Percentiles rank a stretch among this genome's conserved stretches.
These are phyloP conservation scores for Colletotrichum coccodes DNA, from an alignment of 2,329 filamentous ascomycete genomes.

Conservation along the genomic window DNA sequence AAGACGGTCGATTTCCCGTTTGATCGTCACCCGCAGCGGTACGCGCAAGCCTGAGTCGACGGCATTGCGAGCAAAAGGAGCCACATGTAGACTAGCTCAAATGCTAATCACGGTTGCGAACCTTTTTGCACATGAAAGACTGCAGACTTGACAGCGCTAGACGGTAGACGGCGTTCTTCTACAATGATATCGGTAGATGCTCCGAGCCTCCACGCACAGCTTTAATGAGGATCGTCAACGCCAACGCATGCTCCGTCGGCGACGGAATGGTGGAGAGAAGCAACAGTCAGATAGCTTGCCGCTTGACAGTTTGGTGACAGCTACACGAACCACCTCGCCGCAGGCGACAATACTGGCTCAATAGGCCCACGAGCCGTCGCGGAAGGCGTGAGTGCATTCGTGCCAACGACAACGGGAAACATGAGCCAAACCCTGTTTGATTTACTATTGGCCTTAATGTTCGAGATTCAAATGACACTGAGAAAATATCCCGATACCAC, in stretches of 20 bases:
- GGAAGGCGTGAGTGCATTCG: background rate
- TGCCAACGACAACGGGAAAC: background rate
- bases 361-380: background rate
- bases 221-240: conserved; percentile 12
- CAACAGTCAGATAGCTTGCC: background rate
- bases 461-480: background rate
- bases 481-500: conserved; percentile 14
- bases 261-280: background rate
- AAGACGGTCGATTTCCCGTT: conserved; percentile 10
- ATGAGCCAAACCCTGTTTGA: background rate
- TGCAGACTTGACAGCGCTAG: background rate
- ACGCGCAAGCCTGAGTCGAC: conserved; percentile 19
- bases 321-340: background rate
- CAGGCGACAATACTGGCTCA: background rate
- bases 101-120: conserved; percentile 8
- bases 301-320: background rate
- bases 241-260: background rate
- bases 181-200: background rate
- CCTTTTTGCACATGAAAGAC: background rate
- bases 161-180: background rate
- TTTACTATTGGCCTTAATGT: background rate
- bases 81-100: background rate
- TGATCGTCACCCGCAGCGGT: conserved; percentile 17
- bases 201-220: background rate
- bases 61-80: background rate